phyloP scores from a whole-genome alignment of 2,329 filamentous ascomycete genomes.

The Paecilomyces formosus region DNA sequence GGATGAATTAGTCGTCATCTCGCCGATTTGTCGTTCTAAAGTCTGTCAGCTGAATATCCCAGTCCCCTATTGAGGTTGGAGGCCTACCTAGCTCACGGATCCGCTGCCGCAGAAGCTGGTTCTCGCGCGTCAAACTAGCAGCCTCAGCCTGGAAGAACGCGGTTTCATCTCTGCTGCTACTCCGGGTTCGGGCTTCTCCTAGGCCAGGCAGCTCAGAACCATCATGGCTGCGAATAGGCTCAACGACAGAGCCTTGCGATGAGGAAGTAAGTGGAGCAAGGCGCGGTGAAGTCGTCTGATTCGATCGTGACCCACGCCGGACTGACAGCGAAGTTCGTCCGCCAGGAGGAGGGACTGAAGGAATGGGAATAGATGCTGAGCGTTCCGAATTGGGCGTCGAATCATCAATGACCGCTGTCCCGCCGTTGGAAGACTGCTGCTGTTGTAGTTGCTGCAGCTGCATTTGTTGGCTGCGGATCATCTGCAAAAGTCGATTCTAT shows the following conservation, averaged over 20 bases:
- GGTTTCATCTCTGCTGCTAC: conserved; percentile 38
- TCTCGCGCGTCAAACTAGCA: conserved; percentile 39
- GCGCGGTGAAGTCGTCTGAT: conserved; percentile 30
- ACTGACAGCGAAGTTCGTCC: conserved; percentile 24
- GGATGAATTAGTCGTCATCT: conserved; percentile 14
- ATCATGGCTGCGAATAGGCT: conserved; percentile 3
- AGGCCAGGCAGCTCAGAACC: conserved; percentile 14
- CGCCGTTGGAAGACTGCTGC: conserved; percentile 17
- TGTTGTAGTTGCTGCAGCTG: conserved; percentile 34
- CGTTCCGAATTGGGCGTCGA: conserved; percentile 36
- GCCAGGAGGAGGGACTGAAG: conserved; percentile 19
- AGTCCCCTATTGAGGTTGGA: background rate
- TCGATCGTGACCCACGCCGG: conserved; percentile 27
- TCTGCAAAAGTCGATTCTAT: conserved; percentile 43
- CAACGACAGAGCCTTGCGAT: background rate
- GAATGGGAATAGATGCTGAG: conserved; percentile 30
- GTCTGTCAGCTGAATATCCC: background rate
- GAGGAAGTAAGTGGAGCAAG: conserved; percentile 20
- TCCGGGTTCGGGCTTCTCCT: conserved; percentile 21
- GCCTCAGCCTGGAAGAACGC: conserved; percentile 43
- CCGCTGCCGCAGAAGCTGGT: conserved; percentile 40
- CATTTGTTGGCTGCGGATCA: conserved; percentile 41
- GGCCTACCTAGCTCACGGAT: conserved; percentile 41
- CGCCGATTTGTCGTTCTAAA: conserved; percentile 24
- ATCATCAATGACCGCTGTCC: conserved; percentile 34